Evolutionary conservation across 108 stramenopile genomes (phyloP).

Genomic region (Skeletonema menzelii): DNA sequence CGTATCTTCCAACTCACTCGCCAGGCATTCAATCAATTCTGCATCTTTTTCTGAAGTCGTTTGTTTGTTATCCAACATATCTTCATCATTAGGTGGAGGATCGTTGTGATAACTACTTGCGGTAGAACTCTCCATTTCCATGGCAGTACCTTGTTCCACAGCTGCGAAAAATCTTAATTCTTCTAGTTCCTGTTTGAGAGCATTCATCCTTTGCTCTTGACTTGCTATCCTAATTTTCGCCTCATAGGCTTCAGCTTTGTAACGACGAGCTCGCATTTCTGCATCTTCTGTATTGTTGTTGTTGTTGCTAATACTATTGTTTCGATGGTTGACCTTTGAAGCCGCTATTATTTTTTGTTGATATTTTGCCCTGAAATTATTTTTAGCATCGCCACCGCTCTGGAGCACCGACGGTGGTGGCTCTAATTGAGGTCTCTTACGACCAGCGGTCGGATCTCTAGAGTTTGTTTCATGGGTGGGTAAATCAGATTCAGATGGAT

Average conservation of each 20-base stretch:
- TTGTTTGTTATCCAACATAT: not conserved
- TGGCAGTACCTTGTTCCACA: not conserved
- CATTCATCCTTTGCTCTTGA: constrained; percentile 24
- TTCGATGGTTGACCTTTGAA: not conserved
- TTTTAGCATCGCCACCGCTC: not conserved
- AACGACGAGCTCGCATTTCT: constrained; percentile 9
- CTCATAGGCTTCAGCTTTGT: constrained; percentile 41
- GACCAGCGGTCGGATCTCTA: not conserved
- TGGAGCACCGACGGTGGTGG: not conserved
- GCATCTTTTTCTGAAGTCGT: constrained; percentile 1
- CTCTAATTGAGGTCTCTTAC: not conserved
- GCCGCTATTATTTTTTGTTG: not conserved
- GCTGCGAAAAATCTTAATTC: constrained; percentile 15
- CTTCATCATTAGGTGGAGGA: not conserved
- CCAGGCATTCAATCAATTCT: constrained; percentile 33
- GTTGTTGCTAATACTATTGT: not conserved
- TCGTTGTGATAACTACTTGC: not conserved
- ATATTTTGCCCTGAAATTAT: not conserved
- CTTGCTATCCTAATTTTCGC: constrained; percentile 27
- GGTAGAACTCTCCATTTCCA: not conserved
- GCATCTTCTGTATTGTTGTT: constrained; percentile 2
- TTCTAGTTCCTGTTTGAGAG: constrained; percentile 32
- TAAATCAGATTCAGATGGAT: not conserved
- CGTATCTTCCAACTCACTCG: constrained; percentile 17
- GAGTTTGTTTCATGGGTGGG: not conserved